Conservation (phyloP, 306 rosid genomes). For the Rubus parviflorus region DNA sequence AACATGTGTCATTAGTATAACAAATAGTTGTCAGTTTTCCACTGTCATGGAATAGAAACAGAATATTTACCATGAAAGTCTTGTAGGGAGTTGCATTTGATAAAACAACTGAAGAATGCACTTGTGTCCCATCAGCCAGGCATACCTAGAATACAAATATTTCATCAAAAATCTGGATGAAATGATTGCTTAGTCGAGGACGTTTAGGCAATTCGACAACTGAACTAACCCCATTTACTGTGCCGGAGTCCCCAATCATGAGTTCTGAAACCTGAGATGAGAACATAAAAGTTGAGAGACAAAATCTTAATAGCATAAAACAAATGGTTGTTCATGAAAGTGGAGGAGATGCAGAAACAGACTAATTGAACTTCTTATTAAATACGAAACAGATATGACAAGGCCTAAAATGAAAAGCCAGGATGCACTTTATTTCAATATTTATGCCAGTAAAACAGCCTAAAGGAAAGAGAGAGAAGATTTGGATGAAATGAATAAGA, state of each 20-base stretch:
- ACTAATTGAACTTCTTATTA: not conserved
- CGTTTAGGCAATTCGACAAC: slow-evolving; percentile 29
- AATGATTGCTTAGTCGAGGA: not conserved
- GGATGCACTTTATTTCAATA: not conserved
- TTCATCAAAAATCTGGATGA: not conserved
- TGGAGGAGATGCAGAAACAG: not conserved
- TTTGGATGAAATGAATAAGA: not conserved
- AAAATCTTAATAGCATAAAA: not conserved
- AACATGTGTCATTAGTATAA: not conserved
- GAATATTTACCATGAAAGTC: slow-evolving; percentile 66
- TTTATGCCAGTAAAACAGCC: not conserved
- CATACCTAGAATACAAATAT: slow-evolving; percentile 42
- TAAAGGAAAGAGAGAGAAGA: not conserved
- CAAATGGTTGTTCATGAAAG: not conserved
- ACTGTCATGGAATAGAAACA: not conserved
- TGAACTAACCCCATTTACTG: slow-evolving; percentile 70
- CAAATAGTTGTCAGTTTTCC: not conserved
- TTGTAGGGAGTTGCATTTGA: slow-evolving; percentile 87
- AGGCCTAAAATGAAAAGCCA: not conserved
- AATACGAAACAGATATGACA: not conserved
- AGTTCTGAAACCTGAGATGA: slow-evolving; percentile 53
- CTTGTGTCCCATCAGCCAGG: slow-evolving; percentile 61
- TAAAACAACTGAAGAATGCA: slow-evolving; percentile 69
- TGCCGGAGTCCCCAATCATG: slow-evolving; percentile 55
- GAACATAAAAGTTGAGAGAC: slow-evolving; percentile 19